A percentile compares a stretch with the other conserved stretches of the same genome.
phyloP scores from a whole-genome alignment of 1,284 basidiomycete genomes.

The Trametes pubescens region DNA sequence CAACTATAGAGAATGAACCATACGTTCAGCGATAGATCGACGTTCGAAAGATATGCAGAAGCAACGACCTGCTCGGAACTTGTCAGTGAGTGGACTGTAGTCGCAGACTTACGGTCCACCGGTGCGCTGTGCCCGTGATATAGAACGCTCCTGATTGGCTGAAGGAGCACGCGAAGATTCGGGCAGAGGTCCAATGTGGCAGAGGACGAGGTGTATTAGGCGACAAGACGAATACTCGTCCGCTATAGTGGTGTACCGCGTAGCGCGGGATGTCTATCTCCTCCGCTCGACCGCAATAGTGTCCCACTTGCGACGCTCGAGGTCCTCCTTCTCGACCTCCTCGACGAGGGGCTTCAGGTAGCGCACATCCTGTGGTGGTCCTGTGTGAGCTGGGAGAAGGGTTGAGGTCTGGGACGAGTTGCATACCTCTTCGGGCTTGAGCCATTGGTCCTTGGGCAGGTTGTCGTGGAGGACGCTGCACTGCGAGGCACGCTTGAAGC shows the following conservation, averaged over 20 bases:
- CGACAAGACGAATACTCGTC: conserved; percentile 17
- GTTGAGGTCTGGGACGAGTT: neutral
- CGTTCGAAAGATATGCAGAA: neutral
- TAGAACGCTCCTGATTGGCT: conserved; percentile 14
- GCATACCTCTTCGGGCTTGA: conserved; percentile 79
- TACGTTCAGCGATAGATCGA: conserved; percentile 1
- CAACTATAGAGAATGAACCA: conserved; percentile 20
- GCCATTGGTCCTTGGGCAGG: conserved; percentile 90
- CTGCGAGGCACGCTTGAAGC: conserved; percentile 87
- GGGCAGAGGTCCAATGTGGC: neutral
- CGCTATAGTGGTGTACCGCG: conserved; percentile 12
- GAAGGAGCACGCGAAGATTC: neutral
- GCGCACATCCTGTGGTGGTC: conserved; percentile 77
- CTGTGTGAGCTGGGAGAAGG: conserved; percentile 6
- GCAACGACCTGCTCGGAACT: neutral
- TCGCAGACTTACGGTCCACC: neutral
- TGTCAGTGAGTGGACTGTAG: too few species aligned
- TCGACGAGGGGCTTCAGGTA: conserved; percentile 89
- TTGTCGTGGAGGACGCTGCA: conserved; percentile 83
- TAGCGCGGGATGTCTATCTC: conserved; percentile 49
- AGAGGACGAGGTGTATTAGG: conserved; percentile 25
- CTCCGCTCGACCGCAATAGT: conserved; percentile 68
- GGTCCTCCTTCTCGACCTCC: conserved; percentile 80
- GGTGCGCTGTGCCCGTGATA: neutral
- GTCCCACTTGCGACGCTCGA: conserved; percentile 90